These are phyloP conservation scores for Botryobasidium botryosum DNA, from an alignment of 768 basidiomycete genomes.

Conservation along the genomic window DNA sequence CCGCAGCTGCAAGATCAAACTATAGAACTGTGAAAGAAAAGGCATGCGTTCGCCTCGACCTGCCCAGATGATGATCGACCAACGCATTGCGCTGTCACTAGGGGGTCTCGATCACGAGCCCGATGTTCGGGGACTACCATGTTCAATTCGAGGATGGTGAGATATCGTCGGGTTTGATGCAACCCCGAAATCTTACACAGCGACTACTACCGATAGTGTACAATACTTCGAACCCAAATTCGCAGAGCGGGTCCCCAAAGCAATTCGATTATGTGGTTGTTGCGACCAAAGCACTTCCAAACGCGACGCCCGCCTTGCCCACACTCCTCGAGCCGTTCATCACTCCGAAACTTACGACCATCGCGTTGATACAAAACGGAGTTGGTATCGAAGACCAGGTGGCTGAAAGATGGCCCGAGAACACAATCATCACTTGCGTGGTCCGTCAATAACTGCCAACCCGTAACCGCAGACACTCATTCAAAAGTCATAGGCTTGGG, in stretches of 20 bases:
- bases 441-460: background rate
- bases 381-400: constrained; percentile 1
- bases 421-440: background rate
- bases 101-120: background rate
- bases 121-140: background rate
- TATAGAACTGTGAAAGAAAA: background rate
- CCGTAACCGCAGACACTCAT: background rate
- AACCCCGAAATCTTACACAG: too few relatives aligned
- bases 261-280: background rate
- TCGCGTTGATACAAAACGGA: background rate
- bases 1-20: background rate
- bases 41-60: too few relatives aligned
- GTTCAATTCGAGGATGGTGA: background rate
- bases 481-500: background rate
- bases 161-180: too few relatives aligned
- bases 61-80: too few relatives aligned
- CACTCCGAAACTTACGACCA: background rate
- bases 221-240: background rate
- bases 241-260: background rate
- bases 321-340: background rate
- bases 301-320: background rate
- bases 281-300: background rate
- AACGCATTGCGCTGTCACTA: too few relatives aligned
- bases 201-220: too few relatives aligned
- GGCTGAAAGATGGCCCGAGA: background rate